phyloP scores from a whole-genome alignment of 805 yeast species.

The Wickerhamomyces mucosus region DNA sequence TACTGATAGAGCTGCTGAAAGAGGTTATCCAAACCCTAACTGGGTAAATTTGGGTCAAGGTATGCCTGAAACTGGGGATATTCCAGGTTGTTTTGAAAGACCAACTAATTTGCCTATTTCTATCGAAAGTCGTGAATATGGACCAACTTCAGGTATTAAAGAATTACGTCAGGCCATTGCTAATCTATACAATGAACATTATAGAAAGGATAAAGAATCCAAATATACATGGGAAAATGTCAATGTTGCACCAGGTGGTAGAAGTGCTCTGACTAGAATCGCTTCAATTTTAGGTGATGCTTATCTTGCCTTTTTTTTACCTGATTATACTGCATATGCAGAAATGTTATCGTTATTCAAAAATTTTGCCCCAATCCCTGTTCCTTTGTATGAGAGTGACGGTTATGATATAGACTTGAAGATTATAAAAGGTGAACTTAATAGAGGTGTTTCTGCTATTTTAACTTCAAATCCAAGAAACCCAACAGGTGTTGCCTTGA shows the following conservation, averaged over 20 bases:
- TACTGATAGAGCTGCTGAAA: constrained; percentile 49
- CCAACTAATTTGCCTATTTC: constrained; percentile 39
- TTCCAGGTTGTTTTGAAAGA: constrained; percentile 48
- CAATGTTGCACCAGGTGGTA: constrained; percentile 55
- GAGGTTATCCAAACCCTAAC: constrained; percentile 34
- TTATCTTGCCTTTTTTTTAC: constrained; percentile 48
- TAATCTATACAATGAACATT: constrained; percentile 42
- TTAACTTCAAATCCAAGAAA: constrained; percentile 54
- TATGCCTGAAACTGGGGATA: constrained; percentile 54
- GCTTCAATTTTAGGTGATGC: constrained; percentile 53
- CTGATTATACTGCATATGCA: constrained; percentile 58
- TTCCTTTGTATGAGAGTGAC: constrained; percentile 47
- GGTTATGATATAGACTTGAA: constrained; percentile 47
- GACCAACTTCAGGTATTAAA: constrained; percentile 50
- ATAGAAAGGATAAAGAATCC: constrained; percentile 37
- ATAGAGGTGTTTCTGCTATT: constrained; percentile 48
- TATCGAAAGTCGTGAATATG: constrained; percentile 43
- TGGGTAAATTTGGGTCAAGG: constrained; percentile 62
- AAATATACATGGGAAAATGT: constrained; percentile 52
- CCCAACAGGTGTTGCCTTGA: constrained; percentile 49
- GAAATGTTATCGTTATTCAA: constrained; percentile 55
- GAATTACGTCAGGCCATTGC: constrained; percentile 51
- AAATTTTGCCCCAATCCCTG: constrained; percentile 55
- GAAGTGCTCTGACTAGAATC: constrained; percentile 53
- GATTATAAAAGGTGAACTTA: constrained; percentile 40